Conservation (phyloP, 306 rosid species). For the Quercus dentata region DNA sequence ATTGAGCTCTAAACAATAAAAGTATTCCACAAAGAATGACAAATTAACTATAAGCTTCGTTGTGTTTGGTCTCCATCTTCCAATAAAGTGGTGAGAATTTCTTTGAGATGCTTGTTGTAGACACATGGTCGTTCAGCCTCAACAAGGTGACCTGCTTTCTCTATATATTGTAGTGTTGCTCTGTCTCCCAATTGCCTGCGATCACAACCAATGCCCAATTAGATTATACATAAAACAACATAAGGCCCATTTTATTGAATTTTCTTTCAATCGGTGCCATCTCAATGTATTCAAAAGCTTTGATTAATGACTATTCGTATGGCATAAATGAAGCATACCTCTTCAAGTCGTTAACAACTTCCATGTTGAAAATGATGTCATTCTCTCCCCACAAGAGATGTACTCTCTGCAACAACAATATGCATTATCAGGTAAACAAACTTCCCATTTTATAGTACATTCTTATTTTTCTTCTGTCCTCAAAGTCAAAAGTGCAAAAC, state of each 20-base stretch:
- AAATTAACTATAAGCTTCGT: not conserved
- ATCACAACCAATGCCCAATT: not conserved
- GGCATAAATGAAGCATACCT: not conserved
- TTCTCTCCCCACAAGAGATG: conserved; percentile 28
- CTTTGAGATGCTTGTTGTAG: conserved; percentile 16
- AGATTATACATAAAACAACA: too few relatives aligned
- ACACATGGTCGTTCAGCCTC: conserved; percentile 11
- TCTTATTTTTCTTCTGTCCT: too few relatives aligned
- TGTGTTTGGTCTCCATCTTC: not conserved
- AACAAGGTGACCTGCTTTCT: conserved; percentile 31
- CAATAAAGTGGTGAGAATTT: not conserved
- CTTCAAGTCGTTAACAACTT: conserved; percentile 1
- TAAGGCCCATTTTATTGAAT: too few relatives aligned
- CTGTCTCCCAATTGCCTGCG: conserved; percentile 20
- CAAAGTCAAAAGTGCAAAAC: not conserved
- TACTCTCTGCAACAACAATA: conserved; percentile 13
- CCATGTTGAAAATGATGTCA: conserved; percentile 28
- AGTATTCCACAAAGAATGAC: not conserved
- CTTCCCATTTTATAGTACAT: too few relatives aligned
- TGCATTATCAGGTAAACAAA: not conserved
- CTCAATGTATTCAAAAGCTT: too few relatives aligned
- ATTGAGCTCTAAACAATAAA: not conserved
- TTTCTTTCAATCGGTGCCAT: too few relatives aligned
- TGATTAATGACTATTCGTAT: too few relatives aligned
- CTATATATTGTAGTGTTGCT: not conserved